Evolutionary conservation across 2,329 filamentous ascomycete species (phyloP).

Genomic region (Teratosphaeriaceae sp.): DNA sequence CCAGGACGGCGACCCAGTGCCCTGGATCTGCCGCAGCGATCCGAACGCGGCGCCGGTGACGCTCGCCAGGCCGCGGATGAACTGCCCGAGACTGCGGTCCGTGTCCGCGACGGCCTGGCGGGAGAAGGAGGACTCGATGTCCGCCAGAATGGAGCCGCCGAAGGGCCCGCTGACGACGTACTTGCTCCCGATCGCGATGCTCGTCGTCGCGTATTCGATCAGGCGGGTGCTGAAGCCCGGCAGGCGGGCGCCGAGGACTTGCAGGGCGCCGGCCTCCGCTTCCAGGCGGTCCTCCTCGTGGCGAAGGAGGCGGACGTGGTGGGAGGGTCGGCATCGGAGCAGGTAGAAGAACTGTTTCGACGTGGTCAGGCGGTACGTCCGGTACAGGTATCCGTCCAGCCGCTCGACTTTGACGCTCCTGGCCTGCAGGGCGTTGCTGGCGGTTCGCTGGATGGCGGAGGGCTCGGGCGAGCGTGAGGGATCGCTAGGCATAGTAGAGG

Average conservation of each 20-base stretch:
- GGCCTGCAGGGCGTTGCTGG: constrained; percentile 19
- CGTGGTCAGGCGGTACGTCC: constrained; percentile 36
- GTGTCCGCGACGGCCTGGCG: constrained; percentile 30
- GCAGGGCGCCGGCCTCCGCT: constrained; percentile 33
- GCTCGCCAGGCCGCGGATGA: constrained; percentile 38
- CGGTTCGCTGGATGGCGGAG: constrained; percentile 19
- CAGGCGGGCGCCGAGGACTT: constrained; percentile 31
- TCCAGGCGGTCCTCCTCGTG: constrained; percentile 37
- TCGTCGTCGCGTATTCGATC: constrained; percentile 29
- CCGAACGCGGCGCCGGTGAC: constrained; percentile 47
- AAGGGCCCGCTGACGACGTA: constrained; percentile 26
- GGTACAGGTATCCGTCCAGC: constrained; percentile 28
- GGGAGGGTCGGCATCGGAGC: constrained; percentile 35
- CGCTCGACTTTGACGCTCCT: constrained; percentile 21
- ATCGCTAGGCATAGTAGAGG: constrained; percentile 7
- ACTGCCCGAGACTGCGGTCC: constrained; percentile 34
- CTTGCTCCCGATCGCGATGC: constrained; percentile 13
- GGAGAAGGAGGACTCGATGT: constrained; percentile 27
- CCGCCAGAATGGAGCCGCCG: constrained; percentile 20
- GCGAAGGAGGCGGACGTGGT: constrained; percentile 34
- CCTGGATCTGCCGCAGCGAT: constrained; percentile 27
- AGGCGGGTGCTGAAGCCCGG: constrained; percentile 33
- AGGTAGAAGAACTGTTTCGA: constrained; percentile 34
- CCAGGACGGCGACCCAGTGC: constrained; percentile 43
- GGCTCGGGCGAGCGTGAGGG: constrained; percentile 17